Evolutionary conservation across 2,329 filamentous ascomycete genomes (phyloP), one percentile per base, ranked within the genome.

Genomic region (Penicillium digitatum): DNA sequence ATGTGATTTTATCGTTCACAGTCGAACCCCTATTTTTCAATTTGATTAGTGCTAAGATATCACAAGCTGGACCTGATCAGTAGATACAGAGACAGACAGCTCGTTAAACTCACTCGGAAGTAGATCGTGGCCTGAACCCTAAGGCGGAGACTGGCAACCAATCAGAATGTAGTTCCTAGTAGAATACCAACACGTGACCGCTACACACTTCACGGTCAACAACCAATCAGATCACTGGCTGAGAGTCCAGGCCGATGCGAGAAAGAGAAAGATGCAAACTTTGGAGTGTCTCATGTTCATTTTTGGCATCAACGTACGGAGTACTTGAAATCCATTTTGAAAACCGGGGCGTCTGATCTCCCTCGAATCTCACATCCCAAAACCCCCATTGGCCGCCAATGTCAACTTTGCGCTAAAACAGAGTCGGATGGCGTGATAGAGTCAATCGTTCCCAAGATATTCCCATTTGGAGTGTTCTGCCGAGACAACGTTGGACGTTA

Each of bases 1-100:
- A 1, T 78, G 78, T 45, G 75, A 78, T 49, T 66, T 75, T 12
- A 69, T 77, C 1, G 62, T 76, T 5, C 72, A 75, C 54, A 68
- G 74, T 38, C 74, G 73, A 26, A n/a, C n/a, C n/a, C n/a, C n/a
- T n/a, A n/a, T n/a, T n/a, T n/a, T n/a, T n/a, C n/a, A n/a, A n/a
- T 14, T 24, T 39, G 38, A 22, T 39, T 39, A 20, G 20, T 3
- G 14, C 22, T 16, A 20, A 22, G 20, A 20, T 39, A 2, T 20
- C 37, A 3, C 11, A 39, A 1, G 14, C 16, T 22, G 37, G 37
- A 39, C 37, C 22, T 14, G 20, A 24, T 22, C 12, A 22, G 37
- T 38, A 38, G 37, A 12, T n/a, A n/a, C 3, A 16, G n/a, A n/a
- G 32, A 8, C 6, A 26, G n/a, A n/a, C n/a, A n/a, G n/a, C n/a